phyloP scores from a whole-genome alignment of 805 yeast species.

The Suhomyces emberorum region DNA sequence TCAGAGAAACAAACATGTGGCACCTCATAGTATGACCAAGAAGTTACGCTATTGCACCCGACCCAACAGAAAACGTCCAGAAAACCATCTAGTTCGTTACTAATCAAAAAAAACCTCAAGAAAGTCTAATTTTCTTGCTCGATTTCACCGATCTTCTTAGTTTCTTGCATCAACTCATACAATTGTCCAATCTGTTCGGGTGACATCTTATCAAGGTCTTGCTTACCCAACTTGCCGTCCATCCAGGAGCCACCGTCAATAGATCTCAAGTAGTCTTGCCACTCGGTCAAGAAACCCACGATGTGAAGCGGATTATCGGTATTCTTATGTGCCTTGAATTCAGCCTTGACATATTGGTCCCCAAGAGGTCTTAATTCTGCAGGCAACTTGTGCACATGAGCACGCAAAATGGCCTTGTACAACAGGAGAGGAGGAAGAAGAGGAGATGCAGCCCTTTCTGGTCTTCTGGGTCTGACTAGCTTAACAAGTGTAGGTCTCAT shows the following conservation, averaged over 20 bases:
- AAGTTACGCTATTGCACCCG: no score
- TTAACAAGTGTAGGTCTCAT: slow-evolving; percentile 40
- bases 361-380: slow-evolving; percentile 73
- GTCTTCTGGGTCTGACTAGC: slow-evolving; percentile 39
- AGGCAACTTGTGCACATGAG: slow-evolving; percentile 66
- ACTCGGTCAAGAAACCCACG: slow-evolving; percentile 86
- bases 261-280: slow-evolving; percentile 80
- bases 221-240: slow-evolving; percentile 50
- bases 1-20: no score
- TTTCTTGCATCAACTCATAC: slow-evolving; percentile 76
- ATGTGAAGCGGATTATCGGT: slow-evolving; percentile 90
- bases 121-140: neutral
- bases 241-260: slow-evolving; percentile 48
- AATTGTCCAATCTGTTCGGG: slow-evolving; percentile 86
- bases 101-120: no score
- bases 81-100: no score
- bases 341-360: slow-evolving; percentile 84
- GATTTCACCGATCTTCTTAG: slow-evolving; percentile 35
- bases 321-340: slow-evolving; percentile 78
- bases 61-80: no score
- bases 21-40: no score
- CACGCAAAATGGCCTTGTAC: slow-evolving; percentile 77
- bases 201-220: slow-evolving; percentile 74
- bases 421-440: slow-evolving; percentile 79
- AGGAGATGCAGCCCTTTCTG: slow-evolving; percentile 39